phyloP scores from a whole-genome alignment of 345 rosid species.

The Abelmoschus esculentus region DNA sequence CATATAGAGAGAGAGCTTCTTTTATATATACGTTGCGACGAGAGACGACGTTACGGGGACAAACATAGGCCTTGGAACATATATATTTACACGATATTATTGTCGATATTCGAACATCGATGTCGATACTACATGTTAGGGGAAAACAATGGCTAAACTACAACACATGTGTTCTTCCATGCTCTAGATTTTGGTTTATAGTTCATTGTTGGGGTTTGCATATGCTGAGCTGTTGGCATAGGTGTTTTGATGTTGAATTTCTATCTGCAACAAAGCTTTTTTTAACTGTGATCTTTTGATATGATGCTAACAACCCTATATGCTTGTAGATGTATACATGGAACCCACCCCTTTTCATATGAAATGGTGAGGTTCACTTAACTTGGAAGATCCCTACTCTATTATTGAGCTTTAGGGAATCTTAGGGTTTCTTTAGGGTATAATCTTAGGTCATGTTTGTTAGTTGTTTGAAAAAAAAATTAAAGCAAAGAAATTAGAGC shows the following conservation, averaged over 20 bases:
- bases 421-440: background rate
- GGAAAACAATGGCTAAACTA: background rate
- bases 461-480: too few species aligned
- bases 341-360: too few species aligned
- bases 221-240: slow-evolving; percentile 5
- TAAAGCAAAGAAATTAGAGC: too few species aligned
- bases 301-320: background rate
- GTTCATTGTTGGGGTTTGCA: background rate
- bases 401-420: background rate
- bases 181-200: background rate
- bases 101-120: too few species aligned
- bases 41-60: too few species aligned
- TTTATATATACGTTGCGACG: too few species aligned
- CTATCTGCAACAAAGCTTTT: slow-evolving; percentile 4
- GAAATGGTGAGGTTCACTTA: background rate
- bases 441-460: background rate
- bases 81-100: too few species aligned
- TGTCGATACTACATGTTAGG: too few species aligned
- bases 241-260: background rate
- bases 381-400: background rate
- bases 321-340: background rate
- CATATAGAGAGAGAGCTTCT: too few species aligned
- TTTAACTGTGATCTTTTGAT: slow-evolving; percentile 4
- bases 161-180: background rate
- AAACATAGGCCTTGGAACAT: too few species aligned